phyloP scores from a whole-genome alignment of 192 early-diverging fungal genomes.

The Umbelopsis ramanniana region DNA sequence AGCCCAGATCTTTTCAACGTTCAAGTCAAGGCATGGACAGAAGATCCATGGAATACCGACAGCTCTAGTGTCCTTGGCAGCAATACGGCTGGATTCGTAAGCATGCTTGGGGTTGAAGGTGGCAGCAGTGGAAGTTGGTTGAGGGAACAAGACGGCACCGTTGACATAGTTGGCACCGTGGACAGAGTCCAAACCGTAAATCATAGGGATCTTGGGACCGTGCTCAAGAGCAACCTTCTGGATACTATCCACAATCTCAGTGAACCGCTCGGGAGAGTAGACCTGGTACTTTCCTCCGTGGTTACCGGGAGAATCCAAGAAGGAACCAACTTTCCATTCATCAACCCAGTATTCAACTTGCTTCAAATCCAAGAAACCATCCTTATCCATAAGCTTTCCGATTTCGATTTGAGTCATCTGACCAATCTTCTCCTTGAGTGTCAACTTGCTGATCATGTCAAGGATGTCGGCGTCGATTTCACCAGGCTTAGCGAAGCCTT shows the following conservation, averaged over 20 bases:
- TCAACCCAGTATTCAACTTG: slow-evolving; percentile 59
- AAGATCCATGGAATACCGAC: slow-evolving; percentile 69
- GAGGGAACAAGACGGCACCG: slow-evolving; percentile 61
- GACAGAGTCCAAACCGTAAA: slow-evolving; percentile 70
- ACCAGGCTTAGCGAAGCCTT: neutral
- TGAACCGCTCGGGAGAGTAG: slow-evolving; percentile 54
- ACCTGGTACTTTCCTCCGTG: slow-evolving; percentile 53
- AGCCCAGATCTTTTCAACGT: slow-evolving; percentile 57
- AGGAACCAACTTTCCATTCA: slow-evolving; percentile 64
- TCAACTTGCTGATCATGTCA: slow-evolving; percentile 47
- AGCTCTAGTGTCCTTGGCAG: slow-evolving; percentile 66
- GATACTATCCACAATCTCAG: slow-evolving; percentile 42
- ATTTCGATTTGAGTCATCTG: slow-evolving; percentile 73
- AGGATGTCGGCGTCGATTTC: slow-evolving; percentile 56
- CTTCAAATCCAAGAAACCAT: slow-evolving; percentile 55
- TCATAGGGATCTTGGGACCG: slow-evolving; percentile 54
- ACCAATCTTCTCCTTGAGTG: slow-evolving; percentile 60
- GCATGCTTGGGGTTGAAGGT: slow-evolving; percentile 62
- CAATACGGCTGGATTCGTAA: slow-evolving; percentile 60
- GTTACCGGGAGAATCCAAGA: slow-evolving; percentile 62
- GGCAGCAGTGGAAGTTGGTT: slow-evolving; percentile 61
- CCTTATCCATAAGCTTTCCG: slow-evolving; percentile 54
- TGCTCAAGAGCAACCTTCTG: slow-evolving; percentile 25
- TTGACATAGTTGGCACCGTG: slow-evolving; percentile 71
- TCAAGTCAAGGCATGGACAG: slow-evolving; percentile 57